A percentile compares a stretch with the other conserved stretches of the same genome.
These are phyloP conservation scores for Daldinia vernicosa DNA, from an alignment of 495 filamentous ascomycete genomes.

Conservation along the genomic window DNA sequence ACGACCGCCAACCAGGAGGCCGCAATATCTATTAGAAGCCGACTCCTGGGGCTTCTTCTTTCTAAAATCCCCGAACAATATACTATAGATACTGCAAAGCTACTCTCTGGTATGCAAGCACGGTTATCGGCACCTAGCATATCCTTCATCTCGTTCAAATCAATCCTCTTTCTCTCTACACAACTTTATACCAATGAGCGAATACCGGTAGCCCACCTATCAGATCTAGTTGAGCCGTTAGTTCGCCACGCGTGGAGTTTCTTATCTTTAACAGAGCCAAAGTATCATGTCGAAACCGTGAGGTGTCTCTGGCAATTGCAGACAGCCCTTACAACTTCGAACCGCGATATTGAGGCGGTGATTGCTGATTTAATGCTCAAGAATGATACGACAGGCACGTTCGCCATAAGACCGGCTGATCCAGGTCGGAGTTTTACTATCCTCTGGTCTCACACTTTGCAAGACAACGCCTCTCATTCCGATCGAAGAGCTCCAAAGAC, in stretches of 20 bases:
- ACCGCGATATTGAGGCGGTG: conserved; percentile 76
- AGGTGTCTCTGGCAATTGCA: conserved; percentile 87
- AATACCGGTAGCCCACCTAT: conserved; percentile 65
- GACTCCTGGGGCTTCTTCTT: conserved; percentile 66
- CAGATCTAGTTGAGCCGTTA: conserved; percentile 71
- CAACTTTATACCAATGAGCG: conserved; percentile 68
- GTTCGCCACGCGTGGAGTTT: conserved; percentile 79
- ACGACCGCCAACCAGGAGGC: conserved; percentile 46
- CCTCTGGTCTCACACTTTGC: conserved; percentile 81
- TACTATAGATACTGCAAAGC: conserved; percentile 59
- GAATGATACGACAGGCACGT: conserved; percentile 59
- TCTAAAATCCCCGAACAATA: conserved; percentile 64
- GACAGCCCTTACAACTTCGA: conserved; percentile 59
- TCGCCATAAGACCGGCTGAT: conserved; percentile 62
- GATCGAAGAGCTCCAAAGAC: conserved; percentile 60
- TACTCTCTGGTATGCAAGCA: conserved; percentile 65
- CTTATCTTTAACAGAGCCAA: conserved; percentile 80
- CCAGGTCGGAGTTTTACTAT: conserved; percentile 72
- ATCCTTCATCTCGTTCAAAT: conserved; percentile 63
- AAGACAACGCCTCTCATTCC: conserved; percentile 60
- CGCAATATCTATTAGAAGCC: conserved; percentile 54
- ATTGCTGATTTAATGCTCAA: conserved; percentile 78
- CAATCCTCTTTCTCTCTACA: conserved; percentile 69
- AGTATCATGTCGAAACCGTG: conserved; percentile 92
- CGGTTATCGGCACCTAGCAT: conserved; percentile 50